Evolutionary conservation across 2,329 filamentous ascomycete genomes (phyloP), one percentile per base, ranked within the genome.

Genomic region (Sclerotinia spermophila): DNA sequence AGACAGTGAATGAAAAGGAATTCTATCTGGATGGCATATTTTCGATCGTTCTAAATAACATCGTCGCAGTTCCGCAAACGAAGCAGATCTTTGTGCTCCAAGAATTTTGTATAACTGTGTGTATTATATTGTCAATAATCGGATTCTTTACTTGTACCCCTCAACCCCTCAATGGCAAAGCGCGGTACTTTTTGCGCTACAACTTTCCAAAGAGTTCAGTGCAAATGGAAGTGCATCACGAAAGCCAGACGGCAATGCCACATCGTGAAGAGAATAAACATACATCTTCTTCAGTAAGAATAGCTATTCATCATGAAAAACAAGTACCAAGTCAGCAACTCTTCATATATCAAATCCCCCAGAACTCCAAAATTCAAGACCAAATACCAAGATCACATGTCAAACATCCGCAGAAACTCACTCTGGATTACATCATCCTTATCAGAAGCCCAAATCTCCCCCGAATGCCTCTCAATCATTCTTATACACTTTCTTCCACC

Each of bases 11-110:
- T 82, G 80, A 66, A 78, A 78, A 10, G 81, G 80, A 13, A 76
- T 77, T 75, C 80, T 81, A 72, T 82, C 81, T 24, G 81, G 81
- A 71, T 82, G 81, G 68, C 79, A 80, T 72, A 82, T 79, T 74
- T 81, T 81, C 30, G 77, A 79, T 35, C 80, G 76, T 71, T 81
- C 79, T 72, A 82, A 78, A 72, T 82, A 82, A 70, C 78, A 79
- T 75, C 80, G 75, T 75, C 81, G 80, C 71, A 82, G 76, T 72
- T 82, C 81, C 35, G 75, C 73, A n/a, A 78, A 68, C 21, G 80
- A 79, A 58, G 79, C 77, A 56, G 76, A 74, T 64, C 78, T 72
- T 27, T 76, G 68, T 60, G 80, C 79, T 60, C 81, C 80, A 38
- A 82, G 75, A 45, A 81, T 80, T 72, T 80, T 80, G 73, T 82